Base-by-base conservation (phyloP, 805 yeast species). In the Pichia sporocuriosa region DNA sequence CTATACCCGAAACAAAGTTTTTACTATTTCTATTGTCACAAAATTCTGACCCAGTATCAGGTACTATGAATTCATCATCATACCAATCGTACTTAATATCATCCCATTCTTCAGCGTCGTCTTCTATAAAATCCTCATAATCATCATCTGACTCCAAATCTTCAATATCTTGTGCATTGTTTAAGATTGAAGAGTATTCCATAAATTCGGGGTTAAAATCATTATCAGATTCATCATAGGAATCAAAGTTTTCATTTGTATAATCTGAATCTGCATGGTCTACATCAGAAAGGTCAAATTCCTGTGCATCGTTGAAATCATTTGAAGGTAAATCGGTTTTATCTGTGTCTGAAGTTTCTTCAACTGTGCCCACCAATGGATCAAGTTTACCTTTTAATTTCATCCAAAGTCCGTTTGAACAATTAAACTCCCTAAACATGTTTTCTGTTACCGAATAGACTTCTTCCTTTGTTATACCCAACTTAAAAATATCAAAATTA, bases 211-310 rank as follows among this genome's bases (percentile, higher is more conserved):
- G n/a, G n/a, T n/a, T 28, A 25, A 13, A 28, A n/a, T 26, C 32
- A n/a, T 22, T 35, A 27, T 31, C 69, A 37, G 68, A 69, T 39
- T 56, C 63, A n/a, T 62, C 67, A 39, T 63, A n/a, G 11, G 21
- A 61, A 13, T 57, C 65, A 32, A 64, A 62, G 12, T 3, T 15
- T 15, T 58, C 62, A 12, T 58, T 63, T 29, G 63, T 62, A 13
- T 56, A 61, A 23, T 58, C 64, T 28, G 65, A 69, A 22, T 45
- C 58, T 6, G 51, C 65, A 32, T 61, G 65, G 22, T 67, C 71
- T 35, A 62, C 67, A 44, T 61, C 56, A 1, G 54, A 64, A 33
- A 60, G 63, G 32, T 56, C 59, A 12, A 35, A 56, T 56, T n/a
- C 46, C 45, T 22, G 46, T 53, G 2, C 44, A 39, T 4, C 44